Conservation (phyloP, 306 rosid species). For the Corylus heterophylla region DNA sequence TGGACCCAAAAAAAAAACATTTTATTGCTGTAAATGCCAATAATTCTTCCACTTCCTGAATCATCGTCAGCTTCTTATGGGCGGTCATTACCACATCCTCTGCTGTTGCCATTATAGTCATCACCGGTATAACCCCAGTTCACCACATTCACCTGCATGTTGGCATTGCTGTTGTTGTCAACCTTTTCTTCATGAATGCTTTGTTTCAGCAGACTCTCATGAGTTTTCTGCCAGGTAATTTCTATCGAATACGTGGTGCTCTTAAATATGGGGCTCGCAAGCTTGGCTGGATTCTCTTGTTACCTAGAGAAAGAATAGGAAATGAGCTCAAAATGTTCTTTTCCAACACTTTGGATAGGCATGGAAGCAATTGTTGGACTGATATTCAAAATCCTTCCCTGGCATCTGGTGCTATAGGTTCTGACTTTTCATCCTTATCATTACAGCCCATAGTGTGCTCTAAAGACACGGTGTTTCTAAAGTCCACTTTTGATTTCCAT, state of each 20-base stretch:
- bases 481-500: constrained; percentile 26
- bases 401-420: constrained; percentile 25
- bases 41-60: background rate
- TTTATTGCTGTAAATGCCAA: background rate
- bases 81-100: background rate
- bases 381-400: constrained; percentile 23
- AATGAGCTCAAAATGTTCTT: constrained; percentile 67
- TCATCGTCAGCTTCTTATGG: background rate
- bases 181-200: background rate
- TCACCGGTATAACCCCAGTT: background rate
- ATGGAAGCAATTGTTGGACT: constrained; percentile 46
- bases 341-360: constrained; percentile 65
- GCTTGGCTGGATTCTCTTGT: constrained; percentile 71
- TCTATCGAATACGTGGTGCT: constrained; percentile 83
- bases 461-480: constrained; percentile 33
- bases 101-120: background rate
- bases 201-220: constrained; percentile 20
- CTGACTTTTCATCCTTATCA: constrained; percentile 13
- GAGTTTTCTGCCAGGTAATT: constrained; percentile 60
- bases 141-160: background rate
- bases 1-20: background rate
- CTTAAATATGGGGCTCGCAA: constrained; percentile 84
- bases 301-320: constrained; percentile 62
- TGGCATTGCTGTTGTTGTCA: background rate
- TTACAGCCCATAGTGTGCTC: background rate